A percentile compares a stretch with the other conserved stretches of the same genome.
Evolutionary conservation across 1,284 basidiomycete genomes (phyloP).

Genomic region (Cronartium quercuum): DNA sequence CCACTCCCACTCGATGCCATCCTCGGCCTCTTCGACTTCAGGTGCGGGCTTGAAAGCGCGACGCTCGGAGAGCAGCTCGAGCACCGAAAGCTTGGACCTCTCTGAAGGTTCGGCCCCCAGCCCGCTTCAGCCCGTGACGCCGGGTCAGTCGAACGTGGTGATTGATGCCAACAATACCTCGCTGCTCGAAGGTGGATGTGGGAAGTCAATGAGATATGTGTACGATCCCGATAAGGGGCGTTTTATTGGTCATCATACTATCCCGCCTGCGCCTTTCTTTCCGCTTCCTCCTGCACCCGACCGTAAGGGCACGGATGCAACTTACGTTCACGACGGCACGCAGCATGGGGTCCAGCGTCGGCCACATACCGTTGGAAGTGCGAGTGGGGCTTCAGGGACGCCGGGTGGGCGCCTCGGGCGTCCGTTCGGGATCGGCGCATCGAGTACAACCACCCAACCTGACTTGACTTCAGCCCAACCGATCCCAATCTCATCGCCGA

Average conservation of each 20-base stretch:
- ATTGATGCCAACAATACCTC: not conserved
- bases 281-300: slow-evolving; percentile 12
- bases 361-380: slow-evolving; percentile 18
- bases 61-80: not conserved
- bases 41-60: not conserved
- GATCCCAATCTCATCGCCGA: not conserved
- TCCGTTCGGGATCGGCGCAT: not conserved
- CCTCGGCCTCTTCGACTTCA: not conserved
- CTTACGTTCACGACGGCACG: not conserved
- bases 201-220: not conserved
- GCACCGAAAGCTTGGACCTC: not conserved
- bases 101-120: not conserved
- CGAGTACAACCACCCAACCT: too few relatives aligned
- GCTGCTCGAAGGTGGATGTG: not conserved
- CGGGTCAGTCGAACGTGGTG: not conserved
- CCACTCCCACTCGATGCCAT: not conserved
- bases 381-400: not conserved
- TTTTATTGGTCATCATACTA: not conserved
- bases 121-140: not conserved
- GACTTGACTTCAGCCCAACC: too few relatives aligned
- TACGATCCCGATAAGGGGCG: slow-evolving; percentile 3
- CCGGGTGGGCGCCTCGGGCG: not conserved
- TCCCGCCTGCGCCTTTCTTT: slow-evolving; percentile 8
- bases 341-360: not conserved
- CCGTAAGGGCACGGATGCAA: not conserved